phyloP scores from a whole-genome alignment of 805 yeast genomes.

The Candida ipomoeae region DNA sequence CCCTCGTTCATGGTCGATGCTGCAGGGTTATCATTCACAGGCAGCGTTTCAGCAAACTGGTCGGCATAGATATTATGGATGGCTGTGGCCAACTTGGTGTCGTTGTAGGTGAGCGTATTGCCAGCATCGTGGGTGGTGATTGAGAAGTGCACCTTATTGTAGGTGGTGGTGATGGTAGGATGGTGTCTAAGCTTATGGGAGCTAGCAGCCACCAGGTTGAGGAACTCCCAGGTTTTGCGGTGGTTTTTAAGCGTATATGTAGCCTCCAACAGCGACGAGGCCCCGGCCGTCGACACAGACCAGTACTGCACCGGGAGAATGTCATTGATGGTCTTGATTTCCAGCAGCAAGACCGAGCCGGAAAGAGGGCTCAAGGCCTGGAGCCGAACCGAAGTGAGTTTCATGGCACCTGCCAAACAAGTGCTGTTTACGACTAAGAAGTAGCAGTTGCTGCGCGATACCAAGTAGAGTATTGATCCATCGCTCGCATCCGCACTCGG shows the following conservation, averaged over 20 bases:
- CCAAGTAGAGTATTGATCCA: too few species aligned
- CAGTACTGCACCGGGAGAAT: conserved; percentile 32
- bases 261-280: conserved; percentile 23
- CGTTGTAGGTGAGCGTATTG: conserved; percentile 48
- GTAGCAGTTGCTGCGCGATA: too few species aligned
- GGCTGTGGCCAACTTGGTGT: conserved; percentile 51
- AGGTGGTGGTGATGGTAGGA: conserved; percentile 62
- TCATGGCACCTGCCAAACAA: neutral
- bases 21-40: neutral
- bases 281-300: conserved; percentile 1
- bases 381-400: neutral
- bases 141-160: conserved; percentile 51
- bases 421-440: neutral
- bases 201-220: conserved; percentile 53
- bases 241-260: conserved; percentile 45
- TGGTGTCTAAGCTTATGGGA: conserved; percentile 64
- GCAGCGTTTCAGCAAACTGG: conserved; percentile 6
- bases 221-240: conserved; percentile 64
- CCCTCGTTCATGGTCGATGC: conserved; percentile 9
- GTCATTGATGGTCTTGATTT: conserved; percentile 47
- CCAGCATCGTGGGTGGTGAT: conserved; percentile 64
- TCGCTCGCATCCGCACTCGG: too few species aligned
- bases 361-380: conserved; percentile 6
- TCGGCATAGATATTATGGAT: conserved; percentile 18
- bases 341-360: conserved; percentile 1